These are phyloP conservation scores for Chrysoporthe puriensis DNA, from an alignment of 2,329 filamentous ascomycete genomes.

Conservation along the genomic window DNA sequence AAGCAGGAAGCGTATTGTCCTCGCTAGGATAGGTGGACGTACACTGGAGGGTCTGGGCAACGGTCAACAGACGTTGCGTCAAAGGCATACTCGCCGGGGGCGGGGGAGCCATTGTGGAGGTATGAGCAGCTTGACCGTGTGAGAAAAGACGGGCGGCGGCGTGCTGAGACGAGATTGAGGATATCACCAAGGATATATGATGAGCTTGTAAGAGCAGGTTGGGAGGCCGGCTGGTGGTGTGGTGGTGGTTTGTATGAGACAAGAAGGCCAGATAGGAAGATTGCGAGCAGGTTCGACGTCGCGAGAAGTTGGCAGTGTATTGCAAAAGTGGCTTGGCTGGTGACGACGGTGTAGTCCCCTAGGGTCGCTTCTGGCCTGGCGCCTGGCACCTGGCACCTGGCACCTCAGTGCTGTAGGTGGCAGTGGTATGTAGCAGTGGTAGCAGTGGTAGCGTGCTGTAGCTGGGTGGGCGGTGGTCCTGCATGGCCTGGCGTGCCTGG, in stretches of 20 bases:
- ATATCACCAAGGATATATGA: neutral
- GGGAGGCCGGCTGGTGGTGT: neutral
- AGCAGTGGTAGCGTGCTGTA: too few relatives aligned
- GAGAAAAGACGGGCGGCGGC: neutral
- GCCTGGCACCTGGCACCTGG: neutral
- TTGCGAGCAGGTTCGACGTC: neutral
- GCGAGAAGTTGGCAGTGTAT: constrained; percentile 23
- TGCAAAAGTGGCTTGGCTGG: constrained; percentile 28
- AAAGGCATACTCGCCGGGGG: constrained; percentile 71
- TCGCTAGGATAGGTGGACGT: constrained; percentile 48
- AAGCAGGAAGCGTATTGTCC: constrained; percentile 32
- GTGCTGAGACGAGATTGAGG: too few relatives aligned
- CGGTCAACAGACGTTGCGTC: constrained; percentile 71
- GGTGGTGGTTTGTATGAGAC: constrained; percentile 2
- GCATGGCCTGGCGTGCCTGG: too few relatives aligned
- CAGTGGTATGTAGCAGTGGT: too few relatives aligned
- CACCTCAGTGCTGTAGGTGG: too few relatives aligned
- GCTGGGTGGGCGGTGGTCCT: too few relatives aligned
- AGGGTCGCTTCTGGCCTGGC: neutral
- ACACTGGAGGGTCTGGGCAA: constrained; percentile 94
- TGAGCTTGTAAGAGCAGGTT: neutral
- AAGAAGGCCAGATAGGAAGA: constrained; percentile 5
- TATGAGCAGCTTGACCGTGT: neutral
- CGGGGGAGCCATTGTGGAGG: constrained; percentile 69
- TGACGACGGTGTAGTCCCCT: constrained; percentile 22